Percentiles rank a stretch among this genome's conserved stretches.
phyloP scores from a whole-genome alignment of 257 asterid genomes.

The Fraxinus anomala region DNA sequence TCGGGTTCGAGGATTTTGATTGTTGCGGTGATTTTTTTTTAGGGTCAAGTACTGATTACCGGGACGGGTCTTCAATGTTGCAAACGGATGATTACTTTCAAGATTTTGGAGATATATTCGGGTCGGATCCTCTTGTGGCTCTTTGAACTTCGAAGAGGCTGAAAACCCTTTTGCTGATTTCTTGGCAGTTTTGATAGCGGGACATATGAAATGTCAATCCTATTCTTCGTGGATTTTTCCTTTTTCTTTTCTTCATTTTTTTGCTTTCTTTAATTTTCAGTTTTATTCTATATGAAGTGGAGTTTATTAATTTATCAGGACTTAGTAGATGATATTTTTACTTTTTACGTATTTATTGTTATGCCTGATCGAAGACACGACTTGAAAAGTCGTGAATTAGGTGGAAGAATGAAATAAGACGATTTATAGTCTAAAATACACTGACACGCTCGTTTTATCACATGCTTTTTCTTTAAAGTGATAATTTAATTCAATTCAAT shows the following conservation, averaged over 20 bases:
- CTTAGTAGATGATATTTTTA: neutral
- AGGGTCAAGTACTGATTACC: slow-evolving; percentile 41
- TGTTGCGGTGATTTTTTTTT: slow-evolving; percentile 32
- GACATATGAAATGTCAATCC: neutral
- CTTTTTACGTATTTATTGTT: neutral
- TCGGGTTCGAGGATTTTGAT: slow-evolving; percentile 37
- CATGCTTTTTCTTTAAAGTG: slow-evolving; percentile 25
- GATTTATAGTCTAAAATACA: slow-evolving; percentile 31
- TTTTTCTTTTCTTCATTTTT: neutral
- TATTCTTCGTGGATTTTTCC: neutral
- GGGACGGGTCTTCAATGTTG: slow-evolving; percentile 31
- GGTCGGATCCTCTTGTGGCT: slow-evolving; percentile 76
- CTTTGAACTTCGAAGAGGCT: slow-evolving; percentile 22
- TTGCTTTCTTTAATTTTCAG: neutral
- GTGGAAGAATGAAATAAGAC: slow-evolving; percentile 63
- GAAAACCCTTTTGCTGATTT: neutral
- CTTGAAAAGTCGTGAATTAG: slow-evolving; percentile 47
- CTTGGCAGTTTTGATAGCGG: neutral
- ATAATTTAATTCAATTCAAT: too few relatives aligned
- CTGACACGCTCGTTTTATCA: slow-evolving; percentile 33
- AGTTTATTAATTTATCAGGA: slow-evolving; percentile 13
- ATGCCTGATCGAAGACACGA: slow-evolving; percentile 45
- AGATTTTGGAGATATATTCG: slow-evolving; percentile 79
- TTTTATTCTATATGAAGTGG: slow-evolving; percentile 24
- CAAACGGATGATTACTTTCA: slow-evolving; percentile 62